Evolutionary conservation across 352 stramenopile genomes (phyloP).

Genomic region (Globisporangium orthogonon): DNA sequence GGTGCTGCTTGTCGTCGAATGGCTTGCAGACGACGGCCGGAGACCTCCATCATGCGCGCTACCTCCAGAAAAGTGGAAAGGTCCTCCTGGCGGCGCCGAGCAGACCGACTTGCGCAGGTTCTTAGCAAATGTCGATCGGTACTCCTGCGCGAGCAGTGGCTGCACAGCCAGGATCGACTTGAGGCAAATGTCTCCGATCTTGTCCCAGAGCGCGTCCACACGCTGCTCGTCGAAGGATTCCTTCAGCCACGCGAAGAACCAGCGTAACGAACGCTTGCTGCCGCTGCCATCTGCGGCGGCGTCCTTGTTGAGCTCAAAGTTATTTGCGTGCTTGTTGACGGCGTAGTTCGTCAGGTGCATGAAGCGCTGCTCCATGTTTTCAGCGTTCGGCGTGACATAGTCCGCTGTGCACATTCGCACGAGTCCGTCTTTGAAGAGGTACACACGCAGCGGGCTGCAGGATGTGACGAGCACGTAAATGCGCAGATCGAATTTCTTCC

Average conservation of each 20-base stretch:
- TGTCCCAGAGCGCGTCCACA: constrained; percentile 83
- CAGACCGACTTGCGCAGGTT: constrained; percentile 55
- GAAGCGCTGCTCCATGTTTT: constrained; percentile 85
- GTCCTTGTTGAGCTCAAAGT: constrained; percentile 82
- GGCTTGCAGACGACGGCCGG: constrained; percentile 16
- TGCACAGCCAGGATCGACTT: constrained; percentile 93
- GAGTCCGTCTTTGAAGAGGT: constrained; percentile 89
- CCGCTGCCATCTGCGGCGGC: constrained; percentile 48
- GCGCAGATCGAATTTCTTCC: constrained; percentile 92
- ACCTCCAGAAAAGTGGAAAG: constrained; percentile 1
- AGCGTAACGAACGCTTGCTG: constrained; percentile 86
- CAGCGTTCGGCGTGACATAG: constrained; percentile 78
- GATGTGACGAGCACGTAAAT: constrained; percentile 90
- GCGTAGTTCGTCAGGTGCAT: constrained; percentile 93
- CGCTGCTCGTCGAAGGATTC: constrained; percentile 47
- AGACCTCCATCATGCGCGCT: neutral
- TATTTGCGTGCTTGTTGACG: constrained; percentile 88
- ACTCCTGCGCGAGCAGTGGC: constrained; percentile 90
- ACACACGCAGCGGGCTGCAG: constrained; percentile 83
- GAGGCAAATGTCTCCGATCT: constrained; percentile 92
- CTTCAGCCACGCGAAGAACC: constrained; percentile 91
- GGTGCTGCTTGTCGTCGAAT: neutral
- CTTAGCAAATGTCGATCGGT: constrained; percentile 83
- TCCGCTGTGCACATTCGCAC: constrained; percentile 87
- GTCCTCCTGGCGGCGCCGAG: constrained; percentile 21